Evolutionary conservation across 768 basidiomycete species (phyloP).

Genomic region (Pleurotus platypus): DNA sequence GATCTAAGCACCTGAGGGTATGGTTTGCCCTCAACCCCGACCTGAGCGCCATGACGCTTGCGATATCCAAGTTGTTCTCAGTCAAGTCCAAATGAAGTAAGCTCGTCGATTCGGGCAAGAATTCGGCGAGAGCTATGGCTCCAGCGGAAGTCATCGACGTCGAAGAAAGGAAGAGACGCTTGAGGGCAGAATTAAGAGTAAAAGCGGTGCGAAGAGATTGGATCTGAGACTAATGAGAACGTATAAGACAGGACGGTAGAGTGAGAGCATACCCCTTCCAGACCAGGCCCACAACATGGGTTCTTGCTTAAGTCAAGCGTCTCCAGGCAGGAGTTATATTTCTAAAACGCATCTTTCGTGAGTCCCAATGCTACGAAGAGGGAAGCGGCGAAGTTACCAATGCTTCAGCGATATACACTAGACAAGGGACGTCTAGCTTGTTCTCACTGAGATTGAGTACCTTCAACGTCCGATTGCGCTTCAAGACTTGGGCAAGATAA

Average conservation of each 20-base stretch:
- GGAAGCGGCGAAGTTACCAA: slow-evolving; percentile 43
- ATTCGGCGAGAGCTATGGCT: slow-evolving; percentile 94
- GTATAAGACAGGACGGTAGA: neutral
- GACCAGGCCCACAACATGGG: slow-evolving; percentile 83
- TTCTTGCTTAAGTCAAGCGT: slow-evolving; percentile 93
- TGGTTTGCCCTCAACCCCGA: slow-evolving; percentile 82
- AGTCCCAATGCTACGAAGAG: neutral
- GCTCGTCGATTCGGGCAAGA: slow-evolving; percentile 85
- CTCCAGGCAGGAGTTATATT: slow-evolving; percentile 92
- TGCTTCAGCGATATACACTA: slow-evolving; percentile 83
- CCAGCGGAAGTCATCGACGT: slow-evolving; percentile 79
- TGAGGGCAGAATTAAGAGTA: slow-evolving; percentile 87
- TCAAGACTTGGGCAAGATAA: slow-evolving; percentile 93
- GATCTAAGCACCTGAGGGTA: slow-evolving; percentile 86
- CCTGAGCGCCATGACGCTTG: slow-evolving; percentile 90
- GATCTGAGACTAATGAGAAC: slow-evolving; percentile 39
- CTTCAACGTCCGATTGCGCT: slow-evolving; percentile 92
- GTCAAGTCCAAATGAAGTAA: slow-evolving; percentile 92
- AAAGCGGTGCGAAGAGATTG: slow-evolving; percentile 90
- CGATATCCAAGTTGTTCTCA: slow-evolving; percentile 76
- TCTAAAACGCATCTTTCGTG: slow-evolving; percentile 41
- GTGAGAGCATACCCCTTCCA: slow-evolving; percentile 73
- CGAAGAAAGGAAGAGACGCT: slow-evolving; percentile 86
- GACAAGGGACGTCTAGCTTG: slow-evolving; percentile 79
- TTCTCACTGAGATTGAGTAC: slow-evolving; percentile 94